phyloP scores from a whole-genome alignment of 768 basidiomycete genomes.

The Agrocybe praecox region DNA sequence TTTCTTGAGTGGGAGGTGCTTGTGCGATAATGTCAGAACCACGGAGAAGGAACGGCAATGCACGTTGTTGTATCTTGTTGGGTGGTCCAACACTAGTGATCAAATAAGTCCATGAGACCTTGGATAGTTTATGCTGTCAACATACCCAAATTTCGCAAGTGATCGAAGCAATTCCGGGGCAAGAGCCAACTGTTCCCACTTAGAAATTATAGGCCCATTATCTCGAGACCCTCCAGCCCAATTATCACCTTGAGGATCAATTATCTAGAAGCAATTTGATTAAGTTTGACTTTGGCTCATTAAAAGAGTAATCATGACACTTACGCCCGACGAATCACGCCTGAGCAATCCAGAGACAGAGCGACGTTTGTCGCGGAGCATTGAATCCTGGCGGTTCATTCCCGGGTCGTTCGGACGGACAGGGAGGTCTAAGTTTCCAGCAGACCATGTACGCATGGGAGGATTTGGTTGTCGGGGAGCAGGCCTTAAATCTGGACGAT shows the following conservation, averaged over 20 bases:
- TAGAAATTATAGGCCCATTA: slow-evolving; percentile 80
- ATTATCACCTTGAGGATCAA: slow-evolving; percentile 58
- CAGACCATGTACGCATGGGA: slow-evolving; percentile 84
- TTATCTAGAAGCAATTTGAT: slow-evolving; percentile 37
- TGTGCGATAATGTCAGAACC: slow-evolving; percentile 98
- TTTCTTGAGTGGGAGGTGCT: slow-evolving; percentile 97
- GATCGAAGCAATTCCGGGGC: slow-evolving; percentile 87
- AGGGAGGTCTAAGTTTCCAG: slow-evolving; percentile 77
- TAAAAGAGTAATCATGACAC: slow-evolving; percentile 26
- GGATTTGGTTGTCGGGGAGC: slow-evolving; percentile 65
- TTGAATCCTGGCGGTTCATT: slow-evolving; percentile 43
- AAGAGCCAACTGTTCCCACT: slow-evolving; percentile 93
- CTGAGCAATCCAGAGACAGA: slow-evolving; percentile 70
- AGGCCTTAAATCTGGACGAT: slow-evolving; percentile 64
- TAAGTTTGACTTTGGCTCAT: neutral
- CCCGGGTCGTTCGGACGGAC: slow-evolving; percentile 53
- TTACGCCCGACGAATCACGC: slow-evolving; percentile 75
- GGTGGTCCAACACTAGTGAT: slow-evolving; percentile 85
- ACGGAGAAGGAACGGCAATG: slow-evolving; percentile 90
- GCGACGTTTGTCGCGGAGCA: slow-evolving; percentile 70
- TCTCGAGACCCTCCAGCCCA: slow-evolving; percentile 65
- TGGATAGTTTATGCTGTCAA: slow-evolving; percentile 14
- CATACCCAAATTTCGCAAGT: slow-evolving; percentile 92
- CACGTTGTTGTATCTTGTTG: slow-evolving; percentile 98
- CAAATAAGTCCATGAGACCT: slow-evolving; percentile 1